These are phyloP conservation scores for Didymella arachidicola DNA, from an alignment of 2,329 filamentous ascomycete genomes.

Conservation along the genomic window DNA sequence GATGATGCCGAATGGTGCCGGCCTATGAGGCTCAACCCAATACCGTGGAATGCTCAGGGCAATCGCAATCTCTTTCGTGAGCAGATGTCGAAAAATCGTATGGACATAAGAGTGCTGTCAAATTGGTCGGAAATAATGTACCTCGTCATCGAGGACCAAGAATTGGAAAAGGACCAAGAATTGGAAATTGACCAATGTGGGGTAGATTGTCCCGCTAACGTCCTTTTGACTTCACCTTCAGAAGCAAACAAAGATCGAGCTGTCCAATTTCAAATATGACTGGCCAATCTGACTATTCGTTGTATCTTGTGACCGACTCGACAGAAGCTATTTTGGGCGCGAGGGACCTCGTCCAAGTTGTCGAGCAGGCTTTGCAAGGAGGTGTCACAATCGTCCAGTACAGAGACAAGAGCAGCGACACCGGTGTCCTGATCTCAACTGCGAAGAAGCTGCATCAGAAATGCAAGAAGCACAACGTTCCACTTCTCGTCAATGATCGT, in stretches of 20 bases:
- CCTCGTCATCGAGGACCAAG: neutral
- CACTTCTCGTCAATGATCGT: constrained; percentile 91
- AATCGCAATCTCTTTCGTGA: neutral
- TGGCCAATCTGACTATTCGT: constrained; percentile 71
- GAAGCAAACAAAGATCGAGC: neutral
- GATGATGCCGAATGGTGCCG: constrained; percentile 8
- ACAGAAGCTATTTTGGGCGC: constrained; percentile 82
- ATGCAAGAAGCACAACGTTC: constrained; percentile 72
- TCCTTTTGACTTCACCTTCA: neutral
- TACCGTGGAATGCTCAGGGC: neutral
- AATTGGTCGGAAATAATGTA: neutral
- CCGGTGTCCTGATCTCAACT: constrained; percentile 72
- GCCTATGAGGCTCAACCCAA: neutral
- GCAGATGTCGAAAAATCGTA: neutral
- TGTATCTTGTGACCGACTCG: constrained; percentile 94
- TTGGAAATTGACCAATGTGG: constrained; percentile 13
- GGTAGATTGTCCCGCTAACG: constrained; percentile 10
- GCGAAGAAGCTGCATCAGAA: constrained; percentile 75
- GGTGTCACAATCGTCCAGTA: constrained; percentile 88
- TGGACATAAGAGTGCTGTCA: neutral
- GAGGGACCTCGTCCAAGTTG: constrained; percentile 73
- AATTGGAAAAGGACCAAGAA: constrained; percentile 1
- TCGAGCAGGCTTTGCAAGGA: constrained; percentile 77
- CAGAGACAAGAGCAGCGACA: constrained; percentile 85
- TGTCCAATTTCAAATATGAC: constrained; percentile 50